phyloP scores from a whole-genome alignment of 1,284 basidiomycete genomes.

The Tausonia pullulans region DNA sequence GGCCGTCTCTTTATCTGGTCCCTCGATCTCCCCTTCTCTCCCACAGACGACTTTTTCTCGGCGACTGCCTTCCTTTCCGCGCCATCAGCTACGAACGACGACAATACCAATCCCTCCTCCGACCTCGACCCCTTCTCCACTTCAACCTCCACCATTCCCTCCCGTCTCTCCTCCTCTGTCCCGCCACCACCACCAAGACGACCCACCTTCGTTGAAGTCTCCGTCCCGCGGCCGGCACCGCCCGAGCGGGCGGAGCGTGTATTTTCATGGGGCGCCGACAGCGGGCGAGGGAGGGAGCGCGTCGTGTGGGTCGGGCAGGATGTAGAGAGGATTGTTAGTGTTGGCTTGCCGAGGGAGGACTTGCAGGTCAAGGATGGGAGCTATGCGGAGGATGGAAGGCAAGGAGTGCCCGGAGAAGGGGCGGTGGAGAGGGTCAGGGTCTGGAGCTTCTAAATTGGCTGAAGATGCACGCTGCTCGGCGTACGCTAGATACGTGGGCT shows the following conservation, averaged over 20 bases:
- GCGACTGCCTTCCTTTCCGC: not conserved
- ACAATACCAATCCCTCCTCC: not conserved
- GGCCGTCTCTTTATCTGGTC: slow-evolving; percentile 11
- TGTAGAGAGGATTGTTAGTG: slow-evolving; percentile 5
- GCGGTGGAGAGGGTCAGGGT: too few species aligned
- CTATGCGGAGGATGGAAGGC: too few species aligned
- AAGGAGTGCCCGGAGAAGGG: too few species aligned
- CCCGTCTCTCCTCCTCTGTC: not conserved
- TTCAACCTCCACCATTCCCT: not conserved
- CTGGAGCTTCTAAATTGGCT: too few species aligned
- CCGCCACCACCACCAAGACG: not conserved
- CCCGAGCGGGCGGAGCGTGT: not conserved
- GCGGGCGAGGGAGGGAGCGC: slow-evolving; percentile 1
- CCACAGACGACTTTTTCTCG: not conserved
- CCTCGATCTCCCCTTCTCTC: not conserved
- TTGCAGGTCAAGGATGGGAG: too few species aligned
- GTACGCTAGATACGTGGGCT: too few species aligned
- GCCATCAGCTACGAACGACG: not conserved
- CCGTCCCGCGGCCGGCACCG: not conserved
- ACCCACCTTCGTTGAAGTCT: not conserved
- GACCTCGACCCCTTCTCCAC: not conserved
- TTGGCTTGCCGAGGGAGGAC: not conserved
- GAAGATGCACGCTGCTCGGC: too few species aligned
- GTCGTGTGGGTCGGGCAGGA: slow-evolving; percentile 5
- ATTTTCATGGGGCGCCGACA: not conserved